These are phyloP conservation scores for Podila epigama DNA, from an alignment of 192 early-diverging fungal genomes.

Conservation along the genomic window DNA sequence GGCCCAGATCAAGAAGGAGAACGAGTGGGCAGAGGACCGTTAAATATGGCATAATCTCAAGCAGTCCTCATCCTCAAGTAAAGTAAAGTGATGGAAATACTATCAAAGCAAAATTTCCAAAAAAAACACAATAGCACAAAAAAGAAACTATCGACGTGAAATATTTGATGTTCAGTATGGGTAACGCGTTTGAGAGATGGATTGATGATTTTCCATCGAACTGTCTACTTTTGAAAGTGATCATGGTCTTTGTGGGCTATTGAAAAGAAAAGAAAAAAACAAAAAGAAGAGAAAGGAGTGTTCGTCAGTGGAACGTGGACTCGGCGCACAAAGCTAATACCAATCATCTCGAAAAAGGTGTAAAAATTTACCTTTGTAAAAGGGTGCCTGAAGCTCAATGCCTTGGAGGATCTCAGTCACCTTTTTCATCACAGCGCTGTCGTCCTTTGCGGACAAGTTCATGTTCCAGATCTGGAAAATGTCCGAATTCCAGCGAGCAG, in stretches of 20 bases:
- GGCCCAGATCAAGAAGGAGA: conserved; percentile 61
- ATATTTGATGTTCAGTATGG: no score
- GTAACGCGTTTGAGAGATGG: not conserved
- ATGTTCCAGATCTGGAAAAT: conserved; percentile 61
- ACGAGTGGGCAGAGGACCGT: conserved; percentile 65
- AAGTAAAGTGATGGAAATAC: no score
- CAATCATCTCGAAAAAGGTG: not conserved
- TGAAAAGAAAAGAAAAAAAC: not conserved
- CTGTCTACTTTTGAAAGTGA: conserved; percentile 34
- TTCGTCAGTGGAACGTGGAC: no score
- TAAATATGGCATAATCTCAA: conserved; percentile 16
- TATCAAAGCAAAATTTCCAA: no score
- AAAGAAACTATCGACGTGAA: no score
- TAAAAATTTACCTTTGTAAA: conserved; percentile 53
- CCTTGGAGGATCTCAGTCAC: conserved; percentile 36
- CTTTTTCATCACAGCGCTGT: conserved; percentile 51
- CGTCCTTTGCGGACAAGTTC: conserved; percentile 41
- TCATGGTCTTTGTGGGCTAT: conserved; percentile 53
- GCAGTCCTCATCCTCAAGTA: not conserved
- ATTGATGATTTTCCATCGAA: not conserved
- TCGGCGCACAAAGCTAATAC: no score
- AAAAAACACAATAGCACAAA: no score
- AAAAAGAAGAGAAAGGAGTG: not conserved
- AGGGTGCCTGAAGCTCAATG: conserved; percentile 52
- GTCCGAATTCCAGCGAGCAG: conserved; percentile 56